Evolutionary conservation across 768 basidiomycete genomes (phyloP).

Genomic region (Scleroderma citrinum): DNA sequence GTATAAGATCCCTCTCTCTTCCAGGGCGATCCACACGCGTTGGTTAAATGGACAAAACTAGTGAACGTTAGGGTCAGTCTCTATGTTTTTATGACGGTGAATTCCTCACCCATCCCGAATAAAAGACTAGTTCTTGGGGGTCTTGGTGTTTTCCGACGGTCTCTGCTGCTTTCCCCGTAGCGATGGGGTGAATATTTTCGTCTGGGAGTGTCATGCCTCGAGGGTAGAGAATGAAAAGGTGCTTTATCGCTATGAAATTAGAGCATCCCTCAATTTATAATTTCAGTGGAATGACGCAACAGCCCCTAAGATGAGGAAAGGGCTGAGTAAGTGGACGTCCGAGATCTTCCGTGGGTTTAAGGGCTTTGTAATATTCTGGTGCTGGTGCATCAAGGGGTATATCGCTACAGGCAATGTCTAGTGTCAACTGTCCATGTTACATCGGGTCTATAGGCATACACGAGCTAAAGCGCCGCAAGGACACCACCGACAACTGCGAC

Average conservation of each 20-base stretch:
- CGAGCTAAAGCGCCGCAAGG: slow-evolving; percentile 12
- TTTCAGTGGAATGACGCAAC: too few species aligned
- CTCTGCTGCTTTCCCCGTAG: slow-evolving; percentile 49
- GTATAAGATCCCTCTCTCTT: slow-evolving; percentile 62
- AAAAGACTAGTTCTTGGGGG: slow-evolving; percentile 52
- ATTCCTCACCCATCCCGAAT: slow-evolving; percentile 49
- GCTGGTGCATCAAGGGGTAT: not conserved
- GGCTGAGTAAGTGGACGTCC: too few species aligned
- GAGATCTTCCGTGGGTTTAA: too few species aligned
- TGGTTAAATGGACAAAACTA: slow-evolving; percentile 56
- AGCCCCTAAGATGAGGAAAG: too few species aligned
- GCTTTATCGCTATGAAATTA: too few species aligned
- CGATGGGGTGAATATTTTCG: slow-evolving; percentile 48
- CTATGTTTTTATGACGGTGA: not conserved
- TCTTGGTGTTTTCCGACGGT: slow-evolving; percentile 48
- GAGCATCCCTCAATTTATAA: too few species aligned
- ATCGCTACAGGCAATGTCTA: too few species aligned
- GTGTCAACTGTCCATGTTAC: too few species aligned
- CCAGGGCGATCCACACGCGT: slow-evolving; percentile 59
- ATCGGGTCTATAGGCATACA: not conserved
- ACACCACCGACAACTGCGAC: slow-evolving; percentile 17
- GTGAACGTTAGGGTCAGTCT: not conserved
- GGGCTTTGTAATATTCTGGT: not conserved
- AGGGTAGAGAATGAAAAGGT: too few species aligned
- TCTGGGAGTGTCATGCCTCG: slow-evolving; percentile 39